Base-by-base conservation (phyloP, 257 asterid genomes). In the Solanum neorickii region DNA sequence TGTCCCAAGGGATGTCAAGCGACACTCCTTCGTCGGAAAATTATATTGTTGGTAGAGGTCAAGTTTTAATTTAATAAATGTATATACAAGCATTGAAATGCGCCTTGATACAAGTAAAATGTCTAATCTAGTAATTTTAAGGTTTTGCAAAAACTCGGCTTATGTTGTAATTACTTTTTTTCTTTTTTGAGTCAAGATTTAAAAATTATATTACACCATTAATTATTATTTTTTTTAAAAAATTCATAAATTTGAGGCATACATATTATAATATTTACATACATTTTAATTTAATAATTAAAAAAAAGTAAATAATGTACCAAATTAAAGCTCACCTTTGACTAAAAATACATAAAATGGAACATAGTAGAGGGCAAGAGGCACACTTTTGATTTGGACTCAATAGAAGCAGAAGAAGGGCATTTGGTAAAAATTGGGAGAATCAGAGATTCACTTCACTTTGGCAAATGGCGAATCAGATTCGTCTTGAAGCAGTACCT, bases 401-500 rank as follows among this genome's bases (percentile, higher is more conserved):
- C 25, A 2, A 25, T 29, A 31, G 3, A 69, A 69, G 11, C 23
- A 14, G 7, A 66, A 29, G 5, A 29, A 37, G 39, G 77, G 41
- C 41, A 1, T 7, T 33, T 33, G 78, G 44, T 33, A 33, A 33
- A 70, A 33, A 33, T 15, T 33, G n/a, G 44, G 13, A 70, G 25
- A 16, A 33, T 5, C 44, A 9, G n/a, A 15, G n/a, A 72, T 46
- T 33, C 18, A 56, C 65, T 56, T 20, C 65, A 56, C 65, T 56
- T 49, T 18, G 25, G 73, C 76, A 77, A 86, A 92, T 94, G 95
- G 91, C 88, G 90, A 92, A 90, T 74, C 86, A 92, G 69, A 82
- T 68, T 87, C 89, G 91, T 46, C 92, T 92, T 86, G 96, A 93
- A 41, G 85, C 89, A 60, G 86, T 92, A 60, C 94, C 95, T 52